Evolutionary conservation across 225 moss, liverwort and hornwort genomes (phyloP), one percentile per base, ranked within the genome.

Genomic region (Polytrichum formosum): DNA sequence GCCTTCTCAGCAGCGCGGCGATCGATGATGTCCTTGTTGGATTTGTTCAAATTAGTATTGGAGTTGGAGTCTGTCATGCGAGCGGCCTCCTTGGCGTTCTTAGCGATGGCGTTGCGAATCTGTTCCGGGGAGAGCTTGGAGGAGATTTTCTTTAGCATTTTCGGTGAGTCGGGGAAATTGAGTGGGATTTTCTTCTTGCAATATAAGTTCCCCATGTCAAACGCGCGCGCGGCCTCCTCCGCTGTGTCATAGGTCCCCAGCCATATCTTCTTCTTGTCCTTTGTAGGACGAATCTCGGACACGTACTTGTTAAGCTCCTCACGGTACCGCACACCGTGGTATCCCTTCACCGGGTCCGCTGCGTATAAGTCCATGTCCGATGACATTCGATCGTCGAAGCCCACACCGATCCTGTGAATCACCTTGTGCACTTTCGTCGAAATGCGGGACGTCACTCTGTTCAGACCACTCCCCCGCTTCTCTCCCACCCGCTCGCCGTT

Each of bases 131-230:
- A 83, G 22, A 83, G 70, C 26, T 71, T 56, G 13, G 86, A 80
- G n/a, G 86, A 80, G 35, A 86, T 86, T 54, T 69, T 83, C 16
- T 62, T 75, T 7, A 86, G 78, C 80, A 86, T 60, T 20, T 54
- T 64, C 28, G 75, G 75, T 28, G 86, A 86, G 58, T 86, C 86
- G 31, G 26, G 17, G 68, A 86, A 86, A 37, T 86, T 86, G 25
- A 86, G 75, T 33, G 80, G 86, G 1, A 86, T 70, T 17, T 86
- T 86, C 62, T 86, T 86, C 71, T 86, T 80, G 66, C 83, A 86
- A 17, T 78, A 83, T 26, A 86, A 73, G 35, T 86, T 86, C 1
- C 86, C 86, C 22, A 86, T 80, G 63, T 86, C 86, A 35, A 86
- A 86, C 6, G 86, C 86, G 25, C 86, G 83, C 0, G 86, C 83